Conservation (phyloP, 208 protist species). For the Trypanosoma vivax region DNA sequence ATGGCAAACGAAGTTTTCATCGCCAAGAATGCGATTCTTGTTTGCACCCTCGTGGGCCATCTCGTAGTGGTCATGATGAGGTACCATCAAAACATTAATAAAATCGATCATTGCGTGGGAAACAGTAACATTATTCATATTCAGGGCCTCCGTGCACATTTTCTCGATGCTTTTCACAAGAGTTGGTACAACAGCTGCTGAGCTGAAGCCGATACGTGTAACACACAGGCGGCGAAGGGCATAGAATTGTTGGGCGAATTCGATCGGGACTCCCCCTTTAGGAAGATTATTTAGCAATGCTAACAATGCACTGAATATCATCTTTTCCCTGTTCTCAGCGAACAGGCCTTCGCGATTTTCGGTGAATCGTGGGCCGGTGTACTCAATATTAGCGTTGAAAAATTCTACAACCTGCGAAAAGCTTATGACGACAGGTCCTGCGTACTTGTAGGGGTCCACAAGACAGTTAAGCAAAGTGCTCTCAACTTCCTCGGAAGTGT, state of each 20-base stretch:
- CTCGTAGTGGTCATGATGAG: constrained; percentile 92
- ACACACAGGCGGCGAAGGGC: constrained; percentile 80
- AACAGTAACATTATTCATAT: constrained; percentile 56
- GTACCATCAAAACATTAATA: constrained; percentile 87
- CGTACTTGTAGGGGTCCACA: constrained; percentile 21
- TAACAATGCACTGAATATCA: constrained; percentile 66
- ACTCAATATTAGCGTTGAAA: constrained; percentile 90
- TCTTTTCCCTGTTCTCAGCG: constrained; percentile 87
- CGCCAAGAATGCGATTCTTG: constrained; percentile 78
- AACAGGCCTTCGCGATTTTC: constrained; percentile 89
- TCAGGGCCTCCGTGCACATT: constrained; percentile 55
- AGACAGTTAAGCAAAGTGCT: constrained; percentile 71
- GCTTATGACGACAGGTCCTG: constrained; percentile 7
- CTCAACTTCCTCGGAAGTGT: constrained; percentile 80
- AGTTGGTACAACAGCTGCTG: constrained; percentile 58
- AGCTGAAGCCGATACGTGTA: constrained; percentile 83
- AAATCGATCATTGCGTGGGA: constrained; percentile 83
- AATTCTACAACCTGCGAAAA: constrained; percentile 44
- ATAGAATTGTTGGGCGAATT: constrained; percentile 61
- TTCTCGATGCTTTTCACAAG: constrained; percentile 53
- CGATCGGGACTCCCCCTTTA: constrained; percentile 17
- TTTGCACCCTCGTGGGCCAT: constrained; percentile 80
- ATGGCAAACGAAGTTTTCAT: constrained; percentile 54
- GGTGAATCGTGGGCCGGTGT: constrained; percentile 74
- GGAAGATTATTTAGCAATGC: constrained; percentile 58